These are phyloP conservation scores for Cladosporium sp. DNA, from an alignment of 2,329 filamentous ascomycete genomes.

Conservation along the genomic window DNA sequence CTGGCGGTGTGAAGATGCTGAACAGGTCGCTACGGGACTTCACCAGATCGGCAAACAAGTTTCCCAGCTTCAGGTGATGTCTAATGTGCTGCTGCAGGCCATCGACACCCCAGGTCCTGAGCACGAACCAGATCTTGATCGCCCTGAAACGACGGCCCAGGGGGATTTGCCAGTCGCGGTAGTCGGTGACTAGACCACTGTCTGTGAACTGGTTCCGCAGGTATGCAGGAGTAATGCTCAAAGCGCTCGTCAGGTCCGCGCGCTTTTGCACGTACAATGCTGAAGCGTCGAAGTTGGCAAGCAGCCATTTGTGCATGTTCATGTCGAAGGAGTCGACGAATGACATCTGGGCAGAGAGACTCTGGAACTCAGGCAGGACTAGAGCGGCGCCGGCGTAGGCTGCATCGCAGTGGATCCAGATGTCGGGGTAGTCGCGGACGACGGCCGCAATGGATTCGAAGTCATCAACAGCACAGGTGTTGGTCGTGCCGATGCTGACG, in stretches of 20 bases:
- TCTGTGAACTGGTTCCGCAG: slow-evolving; percentile 80
- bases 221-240: slow-evolving; percentile 78
- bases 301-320: slow-evolving; percentile 97
- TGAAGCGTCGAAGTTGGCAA: slow-evolving; percentile 87
- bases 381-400: slow-evolving; percentile 89
- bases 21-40: slow-evolving; percentile 67
- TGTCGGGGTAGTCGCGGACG: slow-evolving; percentile 53
- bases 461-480: slow-evolving; percentile 84
- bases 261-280: slow-evolving; percentile 78
- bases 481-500: slow-evolving; percentile 80
- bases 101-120: slow-evolving; percentile 75
- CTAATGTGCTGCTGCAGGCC: slow-evolving; percentile 75
- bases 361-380: slow-evolving; percentile 76
- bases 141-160: slow-evolving; percentile 84
- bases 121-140: slow-evolving; percentile 93
- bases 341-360: slow-evolving; percentile 61
- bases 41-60: slow-evolving; percentile 66
- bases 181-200: slow-evolving; percentile 84
- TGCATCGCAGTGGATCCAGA: slow-evolving; percentile 94
- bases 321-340: slow-evolving; percentile 86
- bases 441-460: slow-evolving; percentile 67
- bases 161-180: slow-evolving; percentile 96
- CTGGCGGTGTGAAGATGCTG: slow-evolving; percentile 69
- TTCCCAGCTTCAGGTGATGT: slow-evolving; percentile 67
- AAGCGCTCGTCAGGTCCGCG: slow-evolving; percentile 72